Evolutionary conservation across 1,139 yeast species (phyloP).

Genomic region (Taiozyma onychis): DNA sequence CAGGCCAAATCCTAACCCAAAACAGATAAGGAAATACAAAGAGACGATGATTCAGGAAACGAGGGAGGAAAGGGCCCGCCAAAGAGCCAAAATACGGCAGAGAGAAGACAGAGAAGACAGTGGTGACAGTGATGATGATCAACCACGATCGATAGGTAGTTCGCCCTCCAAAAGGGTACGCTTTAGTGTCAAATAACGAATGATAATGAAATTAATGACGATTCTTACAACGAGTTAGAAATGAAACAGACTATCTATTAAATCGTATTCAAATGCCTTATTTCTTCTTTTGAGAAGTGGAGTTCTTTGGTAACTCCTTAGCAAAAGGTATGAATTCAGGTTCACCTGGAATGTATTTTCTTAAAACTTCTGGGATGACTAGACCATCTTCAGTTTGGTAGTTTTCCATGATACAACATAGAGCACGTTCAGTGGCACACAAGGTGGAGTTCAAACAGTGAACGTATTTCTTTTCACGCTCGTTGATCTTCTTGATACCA

Average conservation of each 20-base stretch:
- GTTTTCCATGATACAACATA: slow-evolving; percentile 95
- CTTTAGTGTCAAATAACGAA: slow-evolving; percentile 1
- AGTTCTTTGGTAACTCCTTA: slow-evolving; percentile 91
- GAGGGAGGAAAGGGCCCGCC: slow-evolving; percentile 6
- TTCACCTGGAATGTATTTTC: slow-evolving; percentile 96
- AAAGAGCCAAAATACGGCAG: slow-evolving; percentile 9
- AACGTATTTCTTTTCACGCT: slow-evolving; percentile 94
- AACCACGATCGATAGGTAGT: neutral
- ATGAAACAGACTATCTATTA: neutral
- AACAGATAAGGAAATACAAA: slow-evolving; percentile 7
- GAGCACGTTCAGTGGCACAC: slow-evolving; percentile 96
- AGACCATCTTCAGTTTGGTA: slow-evolving; percentile 97
- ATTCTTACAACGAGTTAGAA: neutral
- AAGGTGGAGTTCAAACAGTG: slow-evolving; percentile 97
- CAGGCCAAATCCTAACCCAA: neutral
- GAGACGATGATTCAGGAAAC: slow-evolving; percentile 8
- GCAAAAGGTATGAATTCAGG: slow-evolving; percentile 92
- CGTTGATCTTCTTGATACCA: slow-evolving; percentile 95
- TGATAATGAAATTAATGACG: neutral
- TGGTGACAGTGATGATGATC: neutral
- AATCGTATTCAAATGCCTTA: slow-evolving; percentile 1
- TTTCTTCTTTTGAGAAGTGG: slow-evolving; percentile 74
- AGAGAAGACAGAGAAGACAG: slow-evolving; percentile 1
- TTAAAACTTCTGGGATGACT: slow-evolving; percentile 87
- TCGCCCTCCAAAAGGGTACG: slow-evolving; percentile 10